Evolutionary conservation across 2,329 filamentous ascomycete species (phyloP).

Genomic region (Cladophialophora chaetospira): DNA sequence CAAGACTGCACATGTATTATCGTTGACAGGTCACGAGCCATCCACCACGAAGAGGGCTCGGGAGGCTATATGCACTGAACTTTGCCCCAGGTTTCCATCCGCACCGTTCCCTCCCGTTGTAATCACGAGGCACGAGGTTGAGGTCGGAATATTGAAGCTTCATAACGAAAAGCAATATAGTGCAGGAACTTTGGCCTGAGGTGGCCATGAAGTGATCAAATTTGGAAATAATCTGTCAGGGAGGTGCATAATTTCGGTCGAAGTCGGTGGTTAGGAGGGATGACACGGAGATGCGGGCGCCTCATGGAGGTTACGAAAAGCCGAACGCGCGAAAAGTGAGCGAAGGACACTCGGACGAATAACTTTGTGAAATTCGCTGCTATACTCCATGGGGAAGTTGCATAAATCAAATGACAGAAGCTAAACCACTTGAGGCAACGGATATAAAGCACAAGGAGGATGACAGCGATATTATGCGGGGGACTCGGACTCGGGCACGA

Average conservation of each 20-base stretch:
- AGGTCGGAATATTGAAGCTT: not conserved
- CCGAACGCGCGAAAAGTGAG: not conserved
- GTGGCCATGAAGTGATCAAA: not conserved
- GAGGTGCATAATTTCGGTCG: constrained; percentile 1
- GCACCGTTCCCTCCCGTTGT: not conserved
- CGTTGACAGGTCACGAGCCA: too few species aligned
- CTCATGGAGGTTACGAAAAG: constrained; percentile 12
- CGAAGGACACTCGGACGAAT: not conserved
- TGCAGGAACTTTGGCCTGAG: not conserved
- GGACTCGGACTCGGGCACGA: not conserved
- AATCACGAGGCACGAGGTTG: constrained; percentile 6
- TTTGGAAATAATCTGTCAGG: not conserved
- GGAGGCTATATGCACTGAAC: too few species aligned
- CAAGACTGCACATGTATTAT: not conserved
- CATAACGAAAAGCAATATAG: not conserved
- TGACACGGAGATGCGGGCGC: not conserved
- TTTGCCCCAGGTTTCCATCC: too few species aligned
- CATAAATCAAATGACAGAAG: not conserved
- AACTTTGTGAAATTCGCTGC: not conserved
- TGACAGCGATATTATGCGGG: not conserved
- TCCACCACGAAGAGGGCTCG: too few species aligned
- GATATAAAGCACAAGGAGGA: not conserved
- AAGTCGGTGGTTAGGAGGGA: not conserved
- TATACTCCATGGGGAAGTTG: not conserved
- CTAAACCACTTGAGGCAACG: not conserved